Evolutionary conservation across 2,329 filamentous ascomycete genomes (phyloP).

Genomic region (Penicillium sp.): DNA sequence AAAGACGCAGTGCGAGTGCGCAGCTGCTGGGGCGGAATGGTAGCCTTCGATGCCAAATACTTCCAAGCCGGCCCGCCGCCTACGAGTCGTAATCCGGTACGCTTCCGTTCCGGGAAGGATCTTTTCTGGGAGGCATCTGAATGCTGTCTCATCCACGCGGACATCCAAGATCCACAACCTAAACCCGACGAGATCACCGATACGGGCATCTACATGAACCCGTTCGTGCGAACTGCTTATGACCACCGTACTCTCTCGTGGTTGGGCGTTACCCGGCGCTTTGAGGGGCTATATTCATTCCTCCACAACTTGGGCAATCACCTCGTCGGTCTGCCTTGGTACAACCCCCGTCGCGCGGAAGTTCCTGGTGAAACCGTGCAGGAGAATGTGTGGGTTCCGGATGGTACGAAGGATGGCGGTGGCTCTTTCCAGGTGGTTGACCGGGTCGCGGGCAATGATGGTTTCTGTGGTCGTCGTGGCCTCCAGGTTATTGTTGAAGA

Average conservation of each 20-base stretch:
- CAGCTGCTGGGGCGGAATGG: slow-evolving; percentile 76
- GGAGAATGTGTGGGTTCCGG: slow-evolving; percentile 43
- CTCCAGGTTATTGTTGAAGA: slow-evolving; percentile 46
- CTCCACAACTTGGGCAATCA: slow-evolving; percentile 58
- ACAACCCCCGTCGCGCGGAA: slow-evolving; percentile 60
- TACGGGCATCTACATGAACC: slow-evolving; percentile 68
- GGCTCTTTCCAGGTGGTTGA: slow-evolving; percentile 41
- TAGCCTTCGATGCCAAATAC: slow-evolving; percentile 47
- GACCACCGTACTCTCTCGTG: slow-evolving; percentile 54
- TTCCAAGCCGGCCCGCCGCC: slow-evolving; percentile 38
- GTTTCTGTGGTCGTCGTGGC: slow-evolving; percentile 44
- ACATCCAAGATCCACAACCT: slow-evolving; percentile 40
- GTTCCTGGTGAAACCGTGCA: slow-evolving; percentile 50
- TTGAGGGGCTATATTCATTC: slow-evolving; percentile 61
- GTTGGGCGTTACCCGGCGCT: slow-evolving; percentile 58
- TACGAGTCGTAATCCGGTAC: slow-evolving; percentile 40
- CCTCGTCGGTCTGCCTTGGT: slow-evolving; percentile 54
- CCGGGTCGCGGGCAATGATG: slow-evolving; percentile 43
- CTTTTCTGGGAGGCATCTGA: slow-evolving; percentile 62
- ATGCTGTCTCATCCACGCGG: slow-evolving; percentile 58
- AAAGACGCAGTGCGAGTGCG: slow-evolving; percentile 61
- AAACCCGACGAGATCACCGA: slow-evolving; percentile 39
- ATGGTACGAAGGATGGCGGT: slow-evolving; percentile 26
- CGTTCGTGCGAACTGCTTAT: slow-evolving; percentile 70
- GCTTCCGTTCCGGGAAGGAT: slow-evolving; percentile 58